Conservation (phyloP, 768 basidiomycete species). For the Pulveroboletus sp. region DNA sequence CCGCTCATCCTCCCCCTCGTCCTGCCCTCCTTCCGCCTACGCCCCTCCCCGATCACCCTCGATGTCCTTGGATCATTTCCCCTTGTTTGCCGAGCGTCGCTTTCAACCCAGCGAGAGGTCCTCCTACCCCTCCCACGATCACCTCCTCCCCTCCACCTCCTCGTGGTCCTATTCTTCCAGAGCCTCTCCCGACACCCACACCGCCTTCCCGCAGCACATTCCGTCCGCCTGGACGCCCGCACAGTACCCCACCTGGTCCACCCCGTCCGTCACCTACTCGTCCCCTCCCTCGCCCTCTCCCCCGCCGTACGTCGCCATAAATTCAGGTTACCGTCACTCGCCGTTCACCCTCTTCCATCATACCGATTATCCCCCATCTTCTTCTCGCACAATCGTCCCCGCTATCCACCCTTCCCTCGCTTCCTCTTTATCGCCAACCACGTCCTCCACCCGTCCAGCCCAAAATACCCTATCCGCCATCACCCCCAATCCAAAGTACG, state of each 20-base stretch:
- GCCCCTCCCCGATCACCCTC: constrained; percentile 3
- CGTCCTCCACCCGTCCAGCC: constrained; percentile 8
- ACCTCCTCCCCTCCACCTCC: constrained; percentile 16
- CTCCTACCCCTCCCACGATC: constrained; percentile 21
- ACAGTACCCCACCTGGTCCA: constrained; percentile 15
- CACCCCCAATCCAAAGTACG: constrained; percentile 15
- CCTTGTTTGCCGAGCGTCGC: constrained; percentile 30
- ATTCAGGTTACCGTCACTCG: constrained; percentile 22
- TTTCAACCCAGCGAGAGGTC: constrained; percentile 26
- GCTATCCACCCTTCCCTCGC: constrained; percentile 13
- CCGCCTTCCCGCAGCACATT: constrained; percentile 12
- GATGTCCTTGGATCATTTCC: constrained; percentile 33
- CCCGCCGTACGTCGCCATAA: constrained; percentile 19
- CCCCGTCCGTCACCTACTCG: constrained; percentile 16
- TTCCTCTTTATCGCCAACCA: constrained; percentile 16
- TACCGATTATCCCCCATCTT: constrained; percentile 16
- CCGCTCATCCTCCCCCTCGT: not conserved
- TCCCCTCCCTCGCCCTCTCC: constrained; percentile 23
- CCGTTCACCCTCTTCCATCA: constrained; percentile 18
- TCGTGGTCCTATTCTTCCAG: constrained; percentile 27
- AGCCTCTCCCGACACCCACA: constrained; percentile 15
- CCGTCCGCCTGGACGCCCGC: constrained; percentile 18
- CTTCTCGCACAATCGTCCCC: constrained; percentile 18
- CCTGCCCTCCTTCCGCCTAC: not conserved
- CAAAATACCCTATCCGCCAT: constrained; percentile 19